These are phyloP conservation scores for Penicillium nordicum DNA, from an alignment of 2,329 filamentous ascomycete species.

Conservation along the genomic window DNA sequence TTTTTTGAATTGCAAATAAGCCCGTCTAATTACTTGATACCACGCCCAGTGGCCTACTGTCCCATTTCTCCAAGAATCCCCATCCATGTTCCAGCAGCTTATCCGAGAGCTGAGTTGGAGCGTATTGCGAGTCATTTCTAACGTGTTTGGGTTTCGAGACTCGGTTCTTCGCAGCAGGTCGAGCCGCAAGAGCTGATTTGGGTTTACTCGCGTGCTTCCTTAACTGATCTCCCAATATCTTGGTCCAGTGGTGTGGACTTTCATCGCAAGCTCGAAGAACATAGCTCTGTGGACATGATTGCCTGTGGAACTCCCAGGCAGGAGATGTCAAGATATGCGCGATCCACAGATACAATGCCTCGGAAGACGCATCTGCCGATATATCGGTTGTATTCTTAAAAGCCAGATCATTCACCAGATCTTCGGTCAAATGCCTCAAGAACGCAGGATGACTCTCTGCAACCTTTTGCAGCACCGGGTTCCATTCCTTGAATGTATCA, in stretches of 20 bases:
- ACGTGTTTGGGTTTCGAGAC: conserved; percentile 1
- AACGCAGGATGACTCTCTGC: conserved; percentile 35
- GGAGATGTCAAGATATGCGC: conserved; percentile 45
- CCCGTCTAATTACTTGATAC: conserved; percentile 16
- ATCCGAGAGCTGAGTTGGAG: conserved; percentile 14
- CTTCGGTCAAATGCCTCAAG: conserved; percentile 36
- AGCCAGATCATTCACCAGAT: conserved; percentile 38
- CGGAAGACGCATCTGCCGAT: conserved; percentile 32
- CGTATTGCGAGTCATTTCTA: conserved; percentile 1
- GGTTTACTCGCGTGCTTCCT: conserved; percentile 5
- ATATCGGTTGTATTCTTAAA: conserved; percentile 17
- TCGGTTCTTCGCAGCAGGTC: background rate
- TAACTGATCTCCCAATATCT: conserved; percentile 21
- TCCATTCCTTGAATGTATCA: conserved; percentile 34
- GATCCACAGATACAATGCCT: conserved; percentile 51
- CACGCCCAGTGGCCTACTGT: conserved; percentile 35
- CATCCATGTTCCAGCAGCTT: conserved; percentile 30
- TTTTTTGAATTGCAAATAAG: background rate
- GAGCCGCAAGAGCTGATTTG: background rate
- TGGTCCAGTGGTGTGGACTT: conserved; percentile 34
- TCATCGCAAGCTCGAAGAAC: conserved; percentile 33
- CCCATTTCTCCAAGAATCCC: conserved; percentile 29
- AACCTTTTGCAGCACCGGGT: conserved; percentile 37
- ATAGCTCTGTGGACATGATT: conserved; percentile 32
- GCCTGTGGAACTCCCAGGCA: conserved; percentile 34